Conservation (phyloP, 768 basidiomycete species). For the Mycena galericulata region DNA sequence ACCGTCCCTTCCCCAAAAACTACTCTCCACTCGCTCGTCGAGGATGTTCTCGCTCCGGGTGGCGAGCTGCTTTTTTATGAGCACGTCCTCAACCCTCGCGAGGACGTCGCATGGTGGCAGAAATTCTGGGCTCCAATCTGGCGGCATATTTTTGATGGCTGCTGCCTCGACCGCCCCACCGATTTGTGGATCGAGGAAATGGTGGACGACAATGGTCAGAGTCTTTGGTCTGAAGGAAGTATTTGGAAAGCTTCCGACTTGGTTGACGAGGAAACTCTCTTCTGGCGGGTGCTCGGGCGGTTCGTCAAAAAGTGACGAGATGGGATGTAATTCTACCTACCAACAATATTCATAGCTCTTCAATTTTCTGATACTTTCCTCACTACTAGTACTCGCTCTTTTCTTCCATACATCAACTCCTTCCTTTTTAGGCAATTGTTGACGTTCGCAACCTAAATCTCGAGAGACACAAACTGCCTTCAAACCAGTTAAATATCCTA, state of each 20-base stretch:
- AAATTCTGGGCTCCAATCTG: conserved; percentile 77
- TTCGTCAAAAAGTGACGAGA: conserved; percentile 58
- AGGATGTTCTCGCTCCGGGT: conserved; percentile 69
- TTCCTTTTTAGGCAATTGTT: too few species aligned
- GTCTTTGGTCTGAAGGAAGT: conserved; percentile 60
- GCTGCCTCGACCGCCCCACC: conserved; percentile 69
- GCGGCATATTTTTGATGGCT: conserved; percentile 70
- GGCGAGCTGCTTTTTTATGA: conserved; percentile 77
- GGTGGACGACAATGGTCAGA: conserved; percentile 45
- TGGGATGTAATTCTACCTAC: too few species aligned
- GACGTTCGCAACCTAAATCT: too few species aligned
- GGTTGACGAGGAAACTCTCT: conserved; percentile 61
- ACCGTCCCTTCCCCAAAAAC: conserved; percentile 66
- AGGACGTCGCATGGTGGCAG: conserved; percentile 79
- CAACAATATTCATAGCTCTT: too few species aligned
- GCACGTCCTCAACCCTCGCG: conserved; percentile 67
- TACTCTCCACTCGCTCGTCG: conserved; percentile 59
- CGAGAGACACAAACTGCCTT: too few species aligned
- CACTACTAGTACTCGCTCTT: too few species aligned
- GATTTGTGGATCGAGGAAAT: conserved; percentile 58
- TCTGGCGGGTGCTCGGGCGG: conserved; percentile 68
- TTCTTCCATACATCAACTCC: too few species aligned
- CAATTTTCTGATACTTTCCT: too few species aligned
- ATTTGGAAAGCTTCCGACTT: conserved; percentile 62
- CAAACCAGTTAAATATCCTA: too few species aligned